Conservation (phyloP, 1,284 basidiomycete species). For the Cystobasidium pallidum region DNA sequence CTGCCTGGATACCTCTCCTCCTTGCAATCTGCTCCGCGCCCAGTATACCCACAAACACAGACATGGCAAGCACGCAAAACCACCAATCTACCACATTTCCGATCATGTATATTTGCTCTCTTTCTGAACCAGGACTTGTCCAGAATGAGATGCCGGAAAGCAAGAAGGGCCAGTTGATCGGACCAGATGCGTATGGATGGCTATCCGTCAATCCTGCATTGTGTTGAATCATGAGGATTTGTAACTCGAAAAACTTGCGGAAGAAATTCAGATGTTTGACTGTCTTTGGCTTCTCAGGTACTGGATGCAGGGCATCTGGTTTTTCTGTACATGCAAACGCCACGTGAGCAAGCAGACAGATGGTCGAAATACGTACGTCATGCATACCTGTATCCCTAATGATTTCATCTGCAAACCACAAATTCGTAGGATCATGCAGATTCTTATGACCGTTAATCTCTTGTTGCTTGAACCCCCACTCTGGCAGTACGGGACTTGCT, state of each 20-base stretch:
- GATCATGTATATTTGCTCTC: constrained; percentile 93
- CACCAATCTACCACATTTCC: constrained; percentile 96
- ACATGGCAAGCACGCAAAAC: constrained; percentile 80
- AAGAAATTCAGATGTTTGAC: constrained; percentile 87
- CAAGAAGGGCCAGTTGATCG: constrained; percentile 98
- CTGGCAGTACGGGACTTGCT: constrained; percentile 72
- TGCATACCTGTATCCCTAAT: constrained; percentile 61
- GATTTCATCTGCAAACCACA: constrained; percentile 88
- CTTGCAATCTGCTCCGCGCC: constrained; percentile 86
- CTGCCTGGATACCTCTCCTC: constrained; percentile 79
- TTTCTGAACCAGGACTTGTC: constrained; percentile 76
- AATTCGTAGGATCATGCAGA: constrained; percentile 74
- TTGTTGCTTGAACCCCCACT: constrained; percentile 96
- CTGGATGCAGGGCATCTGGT: constrained; percentile 34
- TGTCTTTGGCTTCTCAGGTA: constrained; percentile 64
- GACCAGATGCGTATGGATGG: constrained; percentile 91
- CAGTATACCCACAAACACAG: constrained; percentile 85
- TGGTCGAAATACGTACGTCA: not conserved
- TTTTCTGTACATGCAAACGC: constrained; percentile 55
- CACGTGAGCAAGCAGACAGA: constrained; percentile 60
- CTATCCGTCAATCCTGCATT: constrained; percentile 92
- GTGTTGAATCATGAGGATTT: constrained; percentile 94
- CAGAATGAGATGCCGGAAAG: constrained; percentile 96
- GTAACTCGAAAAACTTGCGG: constrained; percentile 90
- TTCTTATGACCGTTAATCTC: constrained; percentile 99